These are phyloP conservation scores for Kwoniella bestiolae DNA, from an alignment of 768 basidiomycete genomes.

Conservation along the genomic window DNA sequence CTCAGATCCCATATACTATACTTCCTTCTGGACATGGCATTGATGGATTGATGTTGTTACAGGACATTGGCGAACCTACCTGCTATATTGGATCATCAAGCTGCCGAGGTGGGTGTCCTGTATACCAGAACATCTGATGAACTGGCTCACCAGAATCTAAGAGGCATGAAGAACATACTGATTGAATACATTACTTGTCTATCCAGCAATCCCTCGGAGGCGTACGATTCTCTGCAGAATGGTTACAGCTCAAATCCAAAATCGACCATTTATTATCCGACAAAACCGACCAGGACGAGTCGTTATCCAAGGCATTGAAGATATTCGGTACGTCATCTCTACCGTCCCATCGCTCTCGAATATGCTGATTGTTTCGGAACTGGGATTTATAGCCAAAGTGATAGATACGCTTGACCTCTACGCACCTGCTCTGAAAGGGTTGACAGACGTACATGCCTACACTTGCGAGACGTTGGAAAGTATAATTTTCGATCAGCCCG, in stretches of 20 bases:
- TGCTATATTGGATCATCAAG: conserved; percentile 38
- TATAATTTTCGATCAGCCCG: conserved; percentile 36
- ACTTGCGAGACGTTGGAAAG: conserved; percentile 37
- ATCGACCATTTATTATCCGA: conserved; percentile 25
- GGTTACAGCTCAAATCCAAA: conserved; percentile 29
- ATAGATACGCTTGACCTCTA: conserved; percentile 46
- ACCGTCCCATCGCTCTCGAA: not conserved
- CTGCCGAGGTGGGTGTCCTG: conserved; percentile 30
- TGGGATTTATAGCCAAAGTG: conserved; percentile 34
- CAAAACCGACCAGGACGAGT: conserved; percentile 20
- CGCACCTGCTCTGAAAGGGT: conserved; percentile 40
- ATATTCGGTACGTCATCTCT: conserved; percentile 29
- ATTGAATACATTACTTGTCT: no score
- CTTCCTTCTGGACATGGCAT: not conserved
- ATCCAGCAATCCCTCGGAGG: conserved; percentile 29
- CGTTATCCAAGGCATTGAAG: conserved; percentile 29
- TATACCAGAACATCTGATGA: no score
- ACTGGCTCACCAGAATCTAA: no score
- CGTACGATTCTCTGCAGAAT: conserved; percentile 31
- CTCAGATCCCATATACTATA: not conserved
- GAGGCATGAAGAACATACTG: no score
- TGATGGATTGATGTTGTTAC: not conserved
- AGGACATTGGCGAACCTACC: conserved; percentile 31
- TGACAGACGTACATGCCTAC: conserved; percentile 43
- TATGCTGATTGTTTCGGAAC: not conserved